Conservation (phyloP, 352 stramenopile genomes). For the Thalassiosira livingstoniorum region DNA sequence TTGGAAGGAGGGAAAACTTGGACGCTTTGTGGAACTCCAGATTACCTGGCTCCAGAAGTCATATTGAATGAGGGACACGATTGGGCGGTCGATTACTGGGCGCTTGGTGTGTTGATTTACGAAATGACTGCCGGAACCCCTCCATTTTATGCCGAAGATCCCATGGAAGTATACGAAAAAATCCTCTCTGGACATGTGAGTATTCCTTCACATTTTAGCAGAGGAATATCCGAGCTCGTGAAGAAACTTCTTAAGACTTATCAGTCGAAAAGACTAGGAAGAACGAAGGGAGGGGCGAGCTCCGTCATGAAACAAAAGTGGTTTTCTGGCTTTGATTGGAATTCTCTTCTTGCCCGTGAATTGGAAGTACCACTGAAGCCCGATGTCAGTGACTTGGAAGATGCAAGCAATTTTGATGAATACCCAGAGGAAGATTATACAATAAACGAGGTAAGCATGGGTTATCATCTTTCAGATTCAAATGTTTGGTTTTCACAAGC, state of each 20-base stretch:
- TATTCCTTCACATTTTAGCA: conserved; percentile 88
- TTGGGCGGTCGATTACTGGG: conserved; percentile 89
- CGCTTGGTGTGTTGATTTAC: conserved; percentile 78
- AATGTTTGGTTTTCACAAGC: background rate
- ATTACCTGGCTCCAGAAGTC: no score
- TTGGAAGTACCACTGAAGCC: conserved; percentile 56
- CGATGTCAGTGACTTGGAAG: no score
- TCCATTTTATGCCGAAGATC: conserved; percentile 91
- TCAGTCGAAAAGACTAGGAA: conserved; percentile 90
- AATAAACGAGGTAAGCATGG: no score
- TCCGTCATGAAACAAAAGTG: conserved; percentile 90
- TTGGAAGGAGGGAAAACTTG: conserved; percentile 88
- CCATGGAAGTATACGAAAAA: conserved; percentile 93
- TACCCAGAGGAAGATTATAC: conserved; percentile 50
- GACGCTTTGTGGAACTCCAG: conserved; percentile 95
- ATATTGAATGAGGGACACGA: conserved; percentile 95
- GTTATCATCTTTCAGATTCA: conserved; percentile 1
- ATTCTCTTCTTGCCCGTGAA: conserved; percentile 79
- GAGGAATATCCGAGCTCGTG: conserved; percentile 87
- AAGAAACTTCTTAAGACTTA: conserved; percentile 90
- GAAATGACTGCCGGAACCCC: conserved; percentile 70
- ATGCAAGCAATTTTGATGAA: conserved; percentile 42
- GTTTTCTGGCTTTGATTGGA: conserved; percentile 91
- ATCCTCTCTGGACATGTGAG: conserved; percentile 90
- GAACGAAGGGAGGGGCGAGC: conserved; percentile 88